Evolutionary conservation across 2,329 filamentous ascomycete genomes (phyloP).

Genomic region (Acrocalymma vagum): DNA sequence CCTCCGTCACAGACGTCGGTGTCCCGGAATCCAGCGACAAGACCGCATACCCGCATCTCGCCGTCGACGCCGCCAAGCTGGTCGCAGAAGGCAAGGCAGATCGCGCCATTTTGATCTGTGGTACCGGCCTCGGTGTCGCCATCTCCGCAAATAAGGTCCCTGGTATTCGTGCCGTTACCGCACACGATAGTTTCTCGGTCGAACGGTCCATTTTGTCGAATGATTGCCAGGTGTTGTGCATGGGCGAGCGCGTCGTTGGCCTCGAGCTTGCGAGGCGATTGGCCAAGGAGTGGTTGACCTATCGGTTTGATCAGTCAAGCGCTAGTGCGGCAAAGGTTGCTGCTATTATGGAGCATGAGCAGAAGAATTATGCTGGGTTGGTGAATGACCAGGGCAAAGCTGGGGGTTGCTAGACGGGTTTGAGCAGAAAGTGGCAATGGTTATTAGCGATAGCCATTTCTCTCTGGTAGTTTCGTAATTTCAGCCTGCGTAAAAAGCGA

Average conservation of each 20-base stretch:
- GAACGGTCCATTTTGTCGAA: constrained; percentile 84
- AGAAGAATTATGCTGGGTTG: constrained; percentile 40
- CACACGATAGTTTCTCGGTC: constrained; percentile 85
- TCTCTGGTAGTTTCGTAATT: no score
- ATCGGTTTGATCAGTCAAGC: constrained; percentile 76
- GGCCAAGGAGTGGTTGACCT: constrained; percentile 84
- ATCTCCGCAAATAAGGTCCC: constrained; percentile 90
- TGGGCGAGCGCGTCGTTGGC: constrained; percentile 85
- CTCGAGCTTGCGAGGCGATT: constrained; percentile 80
- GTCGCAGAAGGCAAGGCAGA: constrained; percentile 73
- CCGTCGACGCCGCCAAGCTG: constrained; percentile 74
- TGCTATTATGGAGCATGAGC: constrained; percentile 59
- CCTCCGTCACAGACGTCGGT: constrained; percentile 77
- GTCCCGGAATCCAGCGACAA: constrained; percentile 73
- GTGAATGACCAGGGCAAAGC: constrained; percentile 17
- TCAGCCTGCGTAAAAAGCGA: no score
- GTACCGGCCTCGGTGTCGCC: constrained; percentile 85
- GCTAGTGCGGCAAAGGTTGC: constrained; percentile 66
- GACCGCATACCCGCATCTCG: constrained; percentile 82
- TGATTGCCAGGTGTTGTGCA: constrained; percentile 85
- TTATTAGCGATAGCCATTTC: neutral
- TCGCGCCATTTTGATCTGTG: constrained; percentile 83
- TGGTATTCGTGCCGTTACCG: constrained; percentile 85
- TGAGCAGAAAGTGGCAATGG: neutral
- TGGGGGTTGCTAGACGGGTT: constrained; percentile 4